Conservation (phyloP, 495 filamentous ascomycete genomes). For the Sphaerosporella brunnea region DNA sequence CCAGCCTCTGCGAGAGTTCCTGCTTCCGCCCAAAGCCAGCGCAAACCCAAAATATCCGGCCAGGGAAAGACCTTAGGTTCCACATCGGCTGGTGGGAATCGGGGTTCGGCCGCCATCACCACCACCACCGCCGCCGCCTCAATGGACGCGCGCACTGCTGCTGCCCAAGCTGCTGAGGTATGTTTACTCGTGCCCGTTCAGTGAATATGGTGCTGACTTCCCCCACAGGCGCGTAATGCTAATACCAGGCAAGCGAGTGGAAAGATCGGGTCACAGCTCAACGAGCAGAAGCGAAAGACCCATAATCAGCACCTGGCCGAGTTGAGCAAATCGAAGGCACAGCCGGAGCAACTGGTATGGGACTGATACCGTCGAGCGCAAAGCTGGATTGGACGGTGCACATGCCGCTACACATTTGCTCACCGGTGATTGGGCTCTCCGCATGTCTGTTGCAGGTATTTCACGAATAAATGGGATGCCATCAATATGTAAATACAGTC, state of each 20-base stretch:
- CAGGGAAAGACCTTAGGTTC: background rate
- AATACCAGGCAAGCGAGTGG: background rate
- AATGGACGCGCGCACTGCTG: background rate
- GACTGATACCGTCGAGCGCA: too few relatives aligned
- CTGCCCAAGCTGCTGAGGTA: constrained; percentile 4
- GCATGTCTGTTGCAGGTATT: too few relatives aligned
- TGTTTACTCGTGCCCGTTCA: background rate
- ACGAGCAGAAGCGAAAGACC: constrained; percentile 2
- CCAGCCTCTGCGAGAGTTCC: background rate
- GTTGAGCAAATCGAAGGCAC: background rate
- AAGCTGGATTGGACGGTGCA: too few relatives aligned
- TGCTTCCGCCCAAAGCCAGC: background rate
- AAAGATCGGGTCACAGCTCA: background rate
- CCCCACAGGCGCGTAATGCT: constrained; percentile 1
- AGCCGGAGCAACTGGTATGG: constrained; percentile 6
- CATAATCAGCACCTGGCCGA: constrained; percentile 3
- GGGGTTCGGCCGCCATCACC: too few relatives aligned
- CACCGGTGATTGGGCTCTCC: too few relatives aligned
- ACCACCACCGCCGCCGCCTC: background rate
- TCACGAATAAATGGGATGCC: too few relatives aligned
- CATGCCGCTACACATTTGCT: too few relatives aligned
- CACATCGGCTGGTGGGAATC: background rate
- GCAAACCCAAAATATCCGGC: background rate
- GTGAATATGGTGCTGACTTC: background rate
- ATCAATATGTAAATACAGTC: too few relatives aligned